A percentile compares a stretch with the other conserved stretches of the same genome.
These are phyloP conservation scores for Pseudogymnoascus sp. DNA, from an alignment of 2,329 filamentous ascomycete genomes.

Conservation along the genomic window DNA sequence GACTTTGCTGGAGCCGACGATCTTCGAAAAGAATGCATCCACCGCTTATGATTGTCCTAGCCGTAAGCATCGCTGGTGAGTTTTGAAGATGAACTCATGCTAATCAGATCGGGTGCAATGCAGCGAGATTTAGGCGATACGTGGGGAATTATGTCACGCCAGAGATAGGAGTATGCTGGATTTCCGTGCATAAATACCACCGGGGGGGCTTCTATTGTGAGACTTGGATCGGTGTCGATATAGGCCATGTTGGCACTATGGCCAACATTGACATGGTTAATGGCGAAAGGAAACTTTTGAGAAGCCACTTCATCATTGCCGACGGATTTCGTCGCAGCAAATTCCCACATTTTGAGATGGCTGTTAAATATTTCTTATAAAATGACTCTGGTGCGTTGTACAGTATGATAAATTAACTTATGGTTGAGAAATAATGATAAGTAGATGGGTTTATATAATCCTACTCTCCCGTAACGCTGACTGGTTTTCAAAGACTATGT, in stretches of 20 bases:
- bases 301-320: background rate
- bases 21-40: background rate
- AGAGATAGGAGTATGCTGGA: constrained; percentile 2
- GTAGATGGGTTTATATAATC: background rate
- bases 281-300: background rate
- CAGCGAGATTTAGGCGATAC: background rate
- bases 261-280: background rate
- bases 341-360: background rate
- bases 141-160: constrained; percentile 7
- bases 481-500: background rate
- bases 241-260: background rate
- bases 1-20: background rate
- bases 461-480: background rate
- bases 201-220: background rate
- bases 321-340: background rate
- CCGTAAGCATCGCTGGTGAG: background rate
- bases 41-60: background rate
- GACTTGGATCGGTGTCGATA: background rate
- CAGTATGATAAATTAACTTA: background rate
- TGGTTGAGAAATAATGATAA: background rate
- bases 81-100: background rate
- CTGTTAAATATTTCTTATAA: background rate
- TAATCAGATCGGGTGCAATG: background rate
- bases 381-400: background rate
- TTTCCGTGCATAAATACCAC: constrained; percentile 6